Base-by-base conservation (phyloP, 176 grass and related monocot genomes). In the Paspalum notatum region DNA sequence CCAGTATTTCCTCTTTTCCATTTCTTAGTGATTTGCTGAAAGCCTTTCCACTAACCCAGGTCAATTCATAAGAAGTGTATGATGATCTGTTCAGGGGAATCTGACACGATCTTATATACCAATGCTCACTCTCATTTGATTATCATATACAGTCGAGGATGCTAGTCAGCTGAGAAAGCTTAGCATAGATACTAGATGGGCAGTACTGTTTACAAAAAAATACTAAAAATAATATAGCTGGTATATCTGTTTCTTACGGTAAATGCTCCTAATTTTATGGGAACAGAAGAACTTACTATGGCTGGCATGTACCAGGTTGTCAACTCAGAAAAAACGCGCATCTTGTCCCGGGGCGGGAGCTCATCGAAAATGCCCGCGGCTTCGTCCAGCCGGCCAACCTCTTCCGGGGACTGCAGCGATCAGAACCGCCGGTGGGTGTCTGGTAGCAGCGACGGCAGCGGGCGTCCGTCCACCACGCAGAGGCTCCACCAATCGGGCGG, bases 401-500 rank as follows among this genome's bases (percentile, higher is more conserved):
- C 87, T 3, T 90, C 94, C 5, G 89, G 81, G 37, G 89, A 94
- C 37, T 72, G 52, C 42, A 83, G 80, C 53, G 86, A 91, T 27
- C 82, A 89, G 11, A 86, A 83, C 62, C 68, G 89, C 32, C 51
- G 71, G 40, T 67, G 87, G 80, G 76, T 89, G 43, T 75, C 80
- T 1, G 80, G 76, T 75, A 76, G 85, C 80, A 78, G 88, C 75
- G 86, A 84, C 74, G 44, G 75, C 44, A 59, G 81, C 59, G 66
- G 82, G 83, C 94, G 91, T 43, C 86, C 81, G 43, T 81, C 94
- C 45, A 80, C 82, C 8, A n/a, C 69, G 9, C 91, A 97, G 66
- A 83, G 89, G 82, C 87, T 89, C 49, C 94, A 94, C 79, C 91
- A 89, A 43, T 85, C 91, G 17, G 89, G 85, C 15, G 71, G 67